Base-by-base conservation (phyloP, 306 rosid species). In the Macrotyloma uniflorum region DNA sequence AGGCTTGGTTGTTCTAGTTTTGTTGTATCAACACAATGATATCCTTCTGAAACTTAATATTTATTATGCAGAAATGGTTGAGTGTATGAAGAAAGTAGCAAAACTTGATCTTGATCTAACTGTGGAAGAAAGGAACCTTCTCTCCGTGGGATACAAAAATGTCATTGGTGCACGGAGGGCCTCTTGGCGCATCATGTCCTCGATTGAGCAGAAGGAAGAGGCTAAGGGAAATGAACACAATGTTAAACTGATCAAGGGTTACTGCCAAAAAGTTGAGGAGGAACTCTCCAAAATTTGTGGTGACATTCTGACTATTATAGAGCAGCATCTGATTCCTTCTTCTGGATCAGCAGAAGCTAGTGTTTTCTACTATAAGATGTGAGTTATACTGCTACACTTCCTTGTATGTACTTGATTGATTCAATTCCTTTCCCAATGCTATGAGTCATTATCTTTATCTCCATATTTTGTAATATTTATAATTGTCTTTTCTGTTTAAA, bases 131-230 rank as follows among this genome's bases (percentile, higher is more conserved):
- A 94, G 98, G 87, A 94, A 94, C 88, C 96, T 94, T 70, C 97
- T 94, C 11, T 94, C 98, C 14, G 98, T 94, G 55, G 98, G 98
- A 68, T 94, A 94, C 88, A 94, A 94, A 81, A 94, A 94, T 51
- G 98, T 94, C 57, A 94, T 94, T 58, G 98, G 98, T 68, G 98
- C 98, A 46, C 76, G 97, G 45, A 81, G 98, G 71, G 98, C 98
- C 61, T 94, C 98, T 5, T 94, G 98, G 98, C 97, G 98, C 20
- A 94, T 94, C 28, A 94, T 94, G 98, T 92, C 98, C 47, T 94
- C 98, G 50, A 94, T 94, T 81, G 97, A 94, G 87, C 98, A 94
- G 83, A 94, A 90, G 88, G 98, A 94, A 85, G 98, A 94, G 86
- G 85, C 97, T 10, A 94, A 94, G 85, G 94, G 95, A 40, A 94